Base-by-base conservation (phyloP, 2,329 filamentous ascomycete species). In the Tolypocladium amazonense region DNA sequence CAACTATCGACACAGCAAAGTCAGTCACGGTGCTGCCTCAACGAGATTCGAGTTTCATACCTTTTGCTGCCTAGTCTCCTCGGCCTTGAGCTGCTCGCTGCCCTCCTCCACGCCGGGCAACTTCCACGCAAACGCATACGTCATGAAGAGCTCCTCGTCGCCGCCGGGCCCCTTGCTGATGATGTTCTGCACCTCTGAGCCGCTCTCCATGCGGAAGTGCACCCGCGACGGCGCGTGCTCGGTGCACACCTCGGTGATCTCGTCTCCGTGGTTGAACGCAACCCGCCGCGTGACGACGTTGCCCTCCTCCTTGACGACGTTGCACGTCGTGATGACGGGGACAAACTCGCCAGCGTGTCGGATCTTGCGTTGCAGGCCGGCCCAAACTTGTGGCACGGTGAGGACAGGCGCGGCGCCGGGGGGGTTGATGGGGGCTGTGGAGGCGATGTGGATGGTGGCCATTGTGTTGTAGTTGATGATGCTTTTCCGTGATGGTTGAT, bases 101-200 rank as follows among this genome's bases (percentile, higher is more conserved):
- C 66, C 68, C 55, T 58, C 59, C 54, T 57, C 63, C 2, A 69
- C 60, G 0, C 59, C 65, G 9, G 62, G 57, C 58, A 68, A 60
- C 57, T 64, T 64, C 69, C 71, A 71, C 33, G 68, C 65, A 62
- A 74, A 74, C 1, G 67, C 61, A 60, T 71, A 73, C 15, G 72
- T 73, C 64, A 74, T 61, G 54, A 63, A 69, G 38, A 73, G 55
- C 33, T 71, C 67, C 1, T 61, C 56, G 7, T 64, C 57, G 30
- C 63, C 57, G 30, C 57, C 25, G 27, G 47, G 67, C 56, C 11
- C 71, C 68, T 20, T 55, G 33, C 53, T 65, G 63, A 73, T 62
- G 58, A 71, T 67, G 59, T 74, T 75, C 47, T 66, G 61, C 23
- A 74, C 66, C 53, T 62, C 65, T 54, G 67, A 69, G 37, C 72